Base-by-base conservation (phyloP, 331 rosid genomes). In the Ulmus americana region DNA sequence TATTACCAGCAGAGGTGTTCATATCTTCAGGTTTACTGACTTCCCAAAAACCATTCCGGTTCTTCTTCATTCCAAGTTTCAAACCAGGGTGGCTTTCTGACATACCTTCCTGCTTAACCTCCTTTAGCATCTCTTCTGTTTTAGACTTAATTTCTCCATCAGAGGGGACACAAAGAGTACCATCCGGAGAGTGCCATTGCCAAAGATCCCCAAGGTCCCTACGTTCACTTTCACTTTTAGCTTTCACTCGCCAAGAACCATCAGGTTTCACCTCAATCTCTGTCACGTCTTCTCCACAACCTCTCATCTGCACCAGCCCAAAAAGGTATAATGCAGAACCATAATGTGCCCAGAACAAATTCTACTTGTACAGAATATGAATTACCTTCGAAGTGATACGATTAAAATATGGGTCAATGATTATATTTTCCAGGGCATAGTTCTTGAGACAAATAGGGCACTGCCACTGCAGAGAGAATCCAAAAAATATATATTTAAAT, bases 261-360 rank as follows among this genome's bases (percentile, higher is more conserved):
- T 94, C 99, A 76, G 96, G 97, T 74, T 85, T 85, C 76, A 90
- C 95, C 76, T 94, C 99, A 55, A 94, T 78, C 79, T 94, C 99
- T 41, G 88, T 61, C 56, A 84, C 84, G 74, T 94, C 99, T 48
- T 94, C 99, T 35, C 86, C 97, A 77, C 97, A 94, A 80, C 73
- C 43, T 69, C 77, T 80, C 96, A 94, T 85, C 99, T 87, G 90
- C 47, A 72, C 59, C 69, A 42, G 65, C 65, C 75, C 40, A 61
- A 52, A 12, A 47, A 39, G 5, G 43, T 1, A 28, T 28, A 10
- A 39, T 18, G 60, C 4, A 41, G 8, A 51, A 16, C 12, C 20
- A 41, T 5, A 10, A 10, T 35, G 35, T 47, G 47, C 69, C 18
- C 51, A 67, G 47, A 39, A 12, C 12, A 65, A 8, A 70, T 10